Evolutionary conservation across 352 stramenopile species (phyloP).

Genomic region (Pythium brachiatum): DNA sequence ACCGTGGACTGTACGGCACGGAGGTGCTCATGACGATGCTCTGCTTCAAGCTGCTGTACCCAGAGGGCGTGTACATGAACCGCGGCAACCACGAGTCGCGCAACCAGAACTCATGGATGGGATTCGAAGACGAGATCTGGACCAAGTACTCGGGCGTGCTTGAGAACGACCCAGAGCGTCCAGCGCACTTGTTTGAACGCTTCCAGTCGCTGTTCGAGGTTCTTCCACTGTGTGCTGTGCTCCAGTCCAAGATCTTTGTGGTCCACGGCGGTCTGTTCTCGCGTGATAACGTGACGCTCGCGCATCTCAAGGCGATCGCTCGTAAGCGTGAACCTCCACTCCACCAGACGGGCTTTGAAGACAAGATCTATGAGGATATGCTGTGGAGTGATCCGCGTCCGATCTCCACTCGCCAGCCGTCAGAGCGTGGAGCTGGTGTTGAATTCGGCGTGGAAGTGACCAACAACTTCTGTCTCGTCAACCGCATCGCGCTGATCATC

Average conservation of each 20-base stretch:
- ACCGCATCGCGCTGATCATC: slow-evolving; percentile 91
- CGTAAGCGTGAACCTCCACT: slow-evolving; percentile 90
- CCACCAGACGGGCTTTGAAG: slow-evolving; percentile 85
- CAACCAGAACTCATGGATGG: slow-evolving; percentile 94
- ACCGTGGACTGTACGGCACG: slow-evolving; percentile 87
- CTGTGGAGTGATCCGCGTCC: slow-evolving; percentile 91
- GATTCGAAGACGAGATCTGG: slow-evolving; percentile 90
- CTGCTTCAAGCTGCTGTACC: slow-evolving; percentile 79
- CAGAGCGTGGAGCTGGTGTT: slow-evolving; percentile 87
- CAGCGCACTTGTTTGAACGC: slow-evolving; percentile 52
- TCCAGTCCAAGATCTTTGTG: slow-evolving; percentile 93
- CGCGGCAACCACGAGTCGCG: slow-evolving; percentile 95
- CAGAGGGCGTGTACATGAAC: slow-evolving; percentile 88
- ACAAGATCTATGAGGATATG: slow-evolving; percentile 94
- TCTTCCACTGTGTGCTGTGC: slow-evolving; percentile 87
- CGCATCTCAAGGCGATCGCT: slow-evolving; percentile 88
- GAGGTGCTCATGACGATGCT: slow-evolving; percentile 84
- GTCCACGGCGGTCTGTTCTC: slow-evolving; percentile 93
- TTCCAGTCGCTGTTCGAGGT: slow-evolving; percentile 85
- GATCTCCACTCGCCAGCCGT: slow-evolving; percentile 71
- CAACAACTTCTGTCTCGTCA: slow-evolving; percentile 93
- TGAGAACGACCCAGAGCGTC: slow-evolving; percentile 55
- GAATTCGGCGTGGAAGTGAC: slow-evolving; percentile 93
- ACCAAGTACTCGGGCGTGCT: slow-evolving; percentile 72
- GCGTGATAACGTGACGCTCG: slow-evolving; percentile 88